Base-by-base conservation (phyloP, 805 yeast species). In the Yarrowia keelungensis region DNA sequence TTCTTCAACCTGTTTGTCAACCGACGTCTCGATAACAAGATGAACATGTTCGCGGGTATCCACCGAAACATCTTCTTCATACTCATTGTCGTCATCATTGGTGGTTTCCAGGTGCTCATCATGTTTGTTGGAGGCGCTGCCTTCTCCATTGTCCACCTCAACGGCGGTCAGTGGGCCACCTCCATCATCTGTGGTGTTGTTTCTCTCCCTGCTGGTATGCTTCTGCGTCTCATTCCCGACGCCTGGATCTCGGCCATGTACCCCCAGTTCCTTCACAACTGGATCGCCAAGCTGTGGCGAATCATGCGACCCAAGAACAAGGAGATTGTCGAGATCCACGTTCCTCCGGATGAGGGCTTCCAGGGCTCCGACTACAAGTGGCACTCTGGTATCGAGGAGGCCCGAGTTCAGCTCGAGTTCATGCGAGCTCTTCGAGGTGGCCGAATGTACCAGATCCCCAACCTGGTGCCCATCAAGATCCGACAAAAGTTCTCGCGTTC, bases 81-180 rank as follows among this genome's bases (percentile, higher is more conserved):
- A 56, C 81, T 77, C 7, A 93, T 95, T 73, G 87, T 89, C 26
- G 74, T 78, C 2, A 81, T 95, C 59, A 92, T 95, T 78, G 95
- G 88, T 39, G 93, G 90, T 5, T 86, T 87, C 79, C 99, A 95
- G 80, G 81, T 92, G 3, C 78, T 94, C 67, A 94, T 95, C 74
- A 95, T 95, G 98, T 90, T 88, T 79, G 94, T 91, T 71, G 99
- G 99, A 68, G 99, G 99, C 69, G 90, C 94, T 50, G 97, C 99
- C 0, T 95, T 95, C 79, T 86, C 93, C 8, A 84, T 93, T 72
- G 86, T 86, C 2, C 84, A 89, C 71, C 96, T 90, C 79, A 89
- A 97, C 0, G 89, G 90, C 8, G 86, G 86, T 0, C 87, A 88
- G 90, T 96, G 99, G 99, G 95, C 85, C 0, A 87, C 92, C 1